Conservation (phyloP, 2,329 filamentous ascomycete species). For the Penicillium decumbens region DNA sequence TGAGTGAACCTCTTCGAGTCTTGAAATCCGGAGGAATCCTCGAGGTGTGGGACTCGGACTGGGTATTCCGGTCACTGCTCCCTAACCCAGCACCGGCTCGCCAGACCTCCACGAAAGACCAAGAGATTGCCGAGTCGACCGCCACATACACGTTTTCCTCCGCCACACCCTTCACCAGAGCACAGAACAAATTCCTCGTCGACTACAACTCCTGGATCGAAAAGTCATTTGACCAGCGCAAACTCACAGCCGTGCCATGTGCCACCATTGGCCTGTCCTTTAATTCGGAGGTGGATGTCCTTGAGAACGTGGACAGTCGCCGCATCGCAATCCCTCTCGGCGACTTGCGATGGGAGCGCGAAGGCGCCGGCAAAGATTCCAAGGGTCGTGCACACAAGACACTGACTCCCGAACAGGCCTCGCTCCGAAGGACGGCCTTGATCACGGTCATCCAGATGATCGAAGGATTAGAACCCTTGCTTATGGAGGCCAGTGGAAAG, state of each 20-base stretch:
- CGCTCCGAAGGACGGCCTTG: constrained; percentile 73
- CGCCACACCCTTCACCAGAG: constrained; percentile 74
- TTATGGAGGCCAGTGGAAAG: constrained; percentile 79
- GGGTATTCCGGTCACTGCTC: constrained; percentile 74
- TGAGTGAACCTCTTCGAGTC: constrained; percentile 72
- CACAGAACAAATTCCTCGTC: constrained; percentile 74
- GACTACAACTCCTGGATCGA: constrained; percentile 81
- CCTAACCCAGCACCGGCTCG: constrained; percentile 65
- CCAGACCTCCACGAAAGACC: constrained; percentile 57
- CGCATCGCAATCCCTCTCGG: constrained; percentile 82
- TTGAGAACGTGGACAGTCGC: constrained; percentile 66
- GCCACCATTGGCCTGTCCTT: constrained; percentile 70
- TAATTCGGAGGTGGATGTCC: constrained; percentile 69
- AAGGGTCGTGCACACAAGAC: constrained; percentile 41
- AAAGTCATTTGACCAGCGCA: constrained; percentile 67
- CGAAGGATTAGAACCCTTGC: constrained; percentile 74
- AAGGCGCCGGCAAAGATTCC: constrained; percentile 45
- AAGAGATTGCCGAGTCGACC: constrained; percentile 60
- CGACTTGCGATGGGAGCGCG: constrained; percentile 81
- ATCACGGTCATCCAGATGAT: constrained; percentile 77
- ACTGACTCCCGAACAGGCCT: constrained; percentile 64
- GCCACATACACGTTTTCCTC: constrained; percentile 78
- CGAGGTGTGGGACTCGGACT: constrained; percentile 87
- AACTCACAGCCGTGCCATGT: constrained; percentile 71
- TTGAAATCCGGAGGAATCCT: constrained; percentile 72